Evolutionary conservation across 2,329 filamentous ascomycete species (phyloP), one percentile per base, ranked within the genome.

Genomic region (Cadophora gregata): DNA sequence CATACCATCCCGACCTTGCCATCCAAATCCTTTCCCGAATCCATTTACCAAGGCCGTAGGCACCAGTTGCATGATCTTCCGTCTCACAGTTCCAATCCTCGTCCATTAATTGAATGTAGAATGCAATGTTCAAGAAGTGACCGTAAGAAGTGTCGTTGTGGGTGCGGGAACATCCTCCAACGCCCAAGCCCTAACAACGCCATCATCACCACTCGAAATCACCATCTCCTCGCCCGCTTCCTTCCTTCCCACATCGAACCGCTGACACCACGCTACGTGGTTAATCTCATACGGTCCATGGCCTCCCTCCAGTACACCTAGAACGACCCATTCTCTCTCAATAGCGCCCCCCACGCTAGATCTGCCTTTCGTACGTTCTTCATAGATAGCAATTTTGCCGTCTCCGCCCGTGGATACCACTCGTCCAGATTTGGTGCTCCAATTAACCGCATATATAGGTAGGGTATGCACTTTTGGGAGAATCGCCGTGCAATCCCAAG

Each of bases 231-330:
- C 93, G 27, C 79, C 83, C 1, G 86, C 84, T n/a, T 66, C 83
- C 63, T 79, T 83, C 69, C 80, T 83, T 1, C 81, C 89, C 59
- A 84, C 83, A 77, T 97, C 93, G 65, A 88, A 91, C 65, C 94
- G 85, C 73, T 85, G 87, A 71, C 93, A 93, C 96, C 96, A 99
- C 1, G 87, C 88, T 59, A 96, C 86, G 78, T 97, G 93, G 75
- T 99, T 99, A 70, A 98, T 85, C 80, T 99, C 96, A 76, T 95
- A 97, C 2, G 96, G 92, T 0, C 93, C 94, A 77, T 99, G 96
- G 1, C 90, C 92, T 38, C 89, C 90, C 58, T 90, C 84, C 1
- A 91, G 76, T n/a, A 86, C 85, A 0, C 88, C 87, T 19, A 97
- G 75, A 3, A 95, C 79, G 7, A 84, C 82, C 96, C 96, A 98